These are phyloP conservation scores for Teunomyces aglyptinius DNA, from an alignment of 805 yeast genomes.

Conservation along the genomic window DNA sequence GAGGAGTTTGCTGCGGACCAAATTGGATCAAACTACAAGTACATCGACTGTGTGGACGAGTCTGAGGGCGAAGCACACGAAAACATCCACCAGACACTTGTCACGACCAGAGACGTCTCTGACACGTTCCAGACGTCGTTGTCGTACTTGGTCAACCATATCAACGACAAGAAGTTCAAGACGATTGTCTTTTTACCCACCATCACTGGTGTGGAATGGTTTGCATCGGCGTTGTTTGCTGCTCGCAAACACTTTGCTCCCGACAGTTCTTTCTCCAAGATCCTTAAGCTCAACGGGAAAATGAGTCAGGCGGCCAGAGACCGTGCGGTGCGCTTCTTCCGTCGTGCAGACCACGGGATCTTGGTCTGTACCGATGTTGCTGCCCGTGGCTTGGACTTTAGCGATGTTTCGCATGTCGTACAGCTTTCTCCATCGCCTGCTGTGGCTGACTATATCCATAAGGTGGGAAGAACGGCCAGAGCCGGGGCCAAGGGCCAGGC, in stretches of 20 bases:
- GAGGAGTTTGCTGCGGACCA: constrained; percentile 59
- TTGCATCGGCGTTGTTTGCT: constrained; percentile 38
- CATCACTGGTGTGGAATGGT: constrained; percentile 61
- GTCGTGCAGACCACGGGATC: constrained; percentile 48
- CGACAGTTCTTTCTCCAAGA: constrained; percentile 22
- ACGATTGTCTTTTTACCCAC: constrained; percentile 84
- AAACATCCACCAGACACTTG: constrained; percentile 66
- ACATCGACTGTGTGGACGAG: constrained; percentile 70
- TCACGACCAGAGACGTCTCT: constrained; percentile 52
- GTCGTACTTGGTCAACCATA: constrained; percentile 43
- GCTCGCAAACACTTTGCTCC: constrained; percentile 12
- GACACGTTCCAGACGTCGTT: constrained; percentile 61
- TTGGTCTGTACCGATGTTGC: constrained; percentile 89
- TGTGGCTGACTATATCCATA: constrained; percentile 80
- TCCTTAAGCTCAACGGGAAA: constrained; percentile 63
- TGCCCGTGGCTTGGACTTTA: constrained; percentile 96
- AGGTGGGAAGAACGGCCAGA: constrained; percentile 95
- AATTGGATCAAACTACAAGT: constrained; percentile 53
- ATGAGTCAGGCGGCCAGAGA: constrained; percentile 69
- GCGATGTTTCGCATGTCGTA: constrained; percentile 78
- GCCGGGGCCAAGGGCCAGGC: constrained; percentile 82
- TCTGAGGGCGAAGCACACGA: constrained; percentile 75
- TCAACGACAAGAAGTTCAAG: constrained; percentile 53
- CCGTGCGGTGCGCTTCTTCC: constrained; percentile 53
- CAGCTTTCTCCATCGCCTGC: constrained; percentile 79